Evolutionary conservation across 306 rosid genomes (phyloP).

Genomic region (Senna siamea): DNA sequence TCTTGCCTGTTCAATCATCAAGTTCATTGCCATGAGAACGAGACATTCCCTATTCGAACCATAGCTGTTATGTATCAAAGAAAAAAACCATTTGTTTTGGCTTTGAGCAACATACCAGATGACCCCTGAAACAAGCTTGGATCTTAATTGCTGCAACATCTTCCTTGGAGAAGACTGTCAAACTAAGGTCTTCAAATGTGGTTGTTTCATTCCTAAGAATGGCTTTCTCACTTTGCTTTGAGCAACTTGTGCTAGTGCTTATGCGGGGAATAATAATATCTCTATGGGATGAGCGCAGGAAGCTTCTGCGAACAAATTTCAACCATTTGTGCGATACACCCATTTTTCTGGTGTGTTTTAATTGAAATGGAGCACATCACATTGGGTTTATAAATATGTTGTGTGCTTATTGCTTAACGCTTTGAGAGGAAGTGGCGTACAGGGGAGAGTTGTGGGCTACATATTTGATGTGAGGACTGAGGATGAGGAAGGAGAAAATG

Average conservation of each 20-base stretch:
- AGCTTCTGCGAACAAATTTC: not conserved
- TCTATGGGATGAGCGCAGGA: not conserved
- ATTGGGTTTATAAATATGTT: not conserved
- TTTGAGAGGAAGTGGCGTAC: constrained; percentile 50
- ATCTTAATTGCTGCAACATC: constrained; percentile 68
- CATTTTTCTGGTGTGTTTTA: not conserved
- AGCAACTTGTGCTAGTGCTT: constrained; percentile 4
- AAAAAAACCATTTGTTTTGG: not conserved
- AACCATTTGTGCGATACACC: not conserved
- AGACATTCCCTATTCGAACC: not conserved
- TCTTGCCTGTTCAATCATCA: constrained; percentile 62
- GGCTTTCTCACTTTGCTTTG: constrained; percentile 36
- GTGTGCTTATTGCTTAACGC: not conserved
- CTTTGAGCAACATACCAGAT: constrained; percentile 64
- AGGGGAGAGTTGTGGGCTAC: constrained; percentile 60
- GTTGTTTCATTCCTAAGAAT: constrained; percentile 29
- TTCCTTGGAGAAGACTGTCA: constrained; percentile 37
- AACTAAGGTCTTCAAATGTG: constrained; percentile 20
- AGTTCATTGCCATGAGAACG: not conserved
- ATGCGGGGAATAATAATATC: not conserved
- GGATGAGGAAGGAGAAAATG: not conserved
- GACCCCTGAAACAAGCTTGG: constrained; percentile 84
- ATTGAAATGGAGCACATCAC: not conserved
- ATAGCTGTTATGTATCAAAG: not conserved
- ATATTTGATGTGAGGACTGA: constrained; percentile 37